Percentiles rank a stretch among this genome's conserved stretches.
Conservation (phyloP, 192 early-diverging fungal species). For the Spizellomyces sp. region DNA sequence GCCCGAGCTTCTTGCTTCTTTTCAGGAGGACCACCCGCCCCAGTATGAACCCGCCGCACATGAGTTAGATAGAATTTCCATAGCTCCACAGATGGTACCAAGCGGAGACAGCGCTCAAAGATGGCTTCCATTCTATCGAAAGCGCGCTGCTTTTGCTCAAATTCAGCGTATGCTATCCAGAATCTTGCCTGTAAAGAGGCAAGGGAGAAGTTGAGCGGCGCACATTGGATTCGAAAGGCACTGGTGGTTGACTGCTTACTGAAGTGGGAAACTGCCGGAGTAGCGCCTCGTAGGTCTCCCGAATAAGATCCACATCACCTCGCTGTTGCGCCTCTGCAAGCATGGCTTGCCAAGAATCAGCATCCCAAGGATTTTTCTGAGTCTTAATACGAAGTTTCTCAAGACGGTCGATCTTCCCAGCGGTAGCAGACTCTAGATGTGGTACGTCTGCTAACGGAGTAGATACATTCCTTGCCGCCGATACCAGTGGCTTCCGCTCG, state of each 20-base stretch:
- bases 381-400: slow-evolving; percentile 16
- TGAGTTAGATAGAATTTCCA: slow-evolving; percentile 91
- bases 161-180: slow-evolving; percentile 77
- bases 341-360: slow-evolving; percentile 38
- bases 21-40: slow-evolving; percentile 49
- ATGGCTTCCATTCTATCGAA: slow-evolving; percentile 79
- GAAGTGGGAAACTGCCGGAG: slow-evolving; percentile 79
- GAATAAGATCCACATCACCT: slow-evolving; percentile 57
- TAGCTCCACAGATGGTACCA: slow-evolving; percentile 82
- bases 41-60: slow-evolving; percentile 73
- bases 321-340: slow-evolving; percentile 61
- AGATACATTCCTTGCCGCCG: too few species aligned
- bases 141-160: slow-evolving; percentile 78
- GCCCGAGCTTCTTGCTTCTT: slow-evolving; percentile 59
- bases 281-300: slow-evolving; percentile 70
- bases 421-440: too few species aligned
- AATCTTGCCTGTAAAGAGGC: slow-evolving; percentile 56
- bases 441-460: too few species aligned
- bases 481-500: too few species aligned
- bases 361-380: slow-evolving; percentile 31
- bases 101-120: slow-evolving; percentile 78
- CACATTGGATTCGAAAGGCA: too few species aligned
- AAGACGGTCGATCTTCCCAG: too few species aligned
- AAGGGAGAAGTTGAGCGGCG: not conserved
- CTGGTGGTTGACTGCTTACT: slow-evolving; percentile 53